Percentiles rank a stretch among this genome's conserved stretches.
phyloP scores from a whole-genome alignment of 2,329 filamentous ascomycete genomes.

The Leptosphaerulina australis region DNA sequence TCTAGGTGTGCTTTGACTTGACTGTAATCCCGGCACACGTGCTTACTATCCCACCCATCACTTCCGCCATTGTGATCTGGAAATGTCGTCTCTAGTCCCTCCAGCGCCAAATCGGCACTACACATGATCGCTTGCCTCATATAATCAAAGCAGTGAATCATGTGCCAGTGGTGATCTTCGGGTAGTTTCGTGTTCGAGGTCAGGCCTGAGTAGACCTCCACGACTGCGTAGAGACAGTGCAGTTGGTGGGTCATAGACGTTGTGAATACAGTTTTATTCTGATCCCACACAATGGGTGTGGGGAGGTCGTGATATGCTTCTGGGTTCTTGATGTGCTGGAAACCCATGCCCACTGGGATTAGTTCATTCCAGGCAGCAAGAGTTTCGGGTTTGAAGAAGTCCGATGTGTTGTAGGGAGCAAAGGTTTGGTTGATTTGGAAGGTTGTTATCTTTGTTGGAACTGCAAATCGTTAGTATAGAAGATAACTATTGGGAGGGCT shows the following conservation, averaged over 20 bases:
- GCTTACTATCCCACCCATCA: constrained; percentile 47
- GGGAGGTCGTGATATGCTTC: constrained; percentile 42
- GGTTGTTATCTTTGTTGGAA: constrained; percentile 42
- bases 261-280: constrained; percentile 42
- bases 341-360: constrained; percentile 41
- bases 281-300: constrained; percentile 41
- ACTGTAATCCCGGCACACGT: constrained; percentile 32
- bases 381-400: constrained; percentile 44
- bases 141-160: constrained; percentile 48
- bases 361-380: constrained; percentile 45
- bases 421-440: constrained; percentile 46
- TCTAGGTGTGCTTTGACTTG: constrained; percentile 29
- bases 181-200: constrained; percentile 33
- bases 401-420: constrained; percentile 44
- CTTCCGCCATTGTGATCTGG: constrained; percentile 45
- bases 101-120: constrained; percentile 39
- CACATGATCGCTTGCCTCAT: constrained; percentile 46
- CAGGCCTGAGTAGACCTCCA: constrained; percentile 40
- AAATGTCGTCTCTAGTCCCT: constrained; percentile 44
- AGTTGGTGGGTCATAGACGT: constrained; percentile 46
- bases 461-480: too few species aligned
- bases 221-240: constrained; percentile 44
- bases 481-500: too few species aligned
- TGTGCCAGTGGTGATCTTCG: constrained; percentile 47
- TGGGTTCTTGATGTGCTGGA: constrained; percentile 39